phyloP scores from a whole-genome alignment of 257 asterid genomes.

The Mitragyna speciosa region DNA sequence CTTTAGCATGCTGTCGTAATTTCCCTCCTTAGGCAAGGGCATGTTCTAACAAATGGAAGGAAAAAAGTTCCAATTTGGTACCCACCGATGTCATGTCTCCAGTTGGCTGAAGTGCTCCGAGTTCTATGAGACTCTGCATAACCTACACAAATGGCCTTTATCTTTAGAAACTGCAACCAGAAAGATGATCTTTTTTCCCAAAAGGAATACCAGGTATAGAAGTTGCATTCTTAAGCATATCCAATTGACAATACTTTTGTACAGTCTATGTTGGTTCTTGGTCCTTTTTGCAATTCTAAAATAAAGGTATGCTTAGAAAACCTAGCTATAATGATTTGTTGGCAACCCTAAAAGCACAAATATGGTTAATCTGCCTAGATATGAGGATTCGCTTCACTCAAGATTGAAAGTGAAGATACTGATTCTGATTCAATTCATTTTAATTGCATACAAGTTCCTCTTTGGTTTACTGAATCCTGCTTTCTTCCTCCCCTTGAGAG shows the following conservation, averaged over 20 bases:
- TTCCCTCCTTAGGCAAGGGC: not conserved
- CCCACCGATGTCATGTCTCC: conserved; percentile 90
- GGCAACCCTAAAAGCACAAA: not conserved
- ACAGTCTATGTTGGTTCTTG: not conserved
- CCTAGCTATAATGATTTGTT: not conserved
- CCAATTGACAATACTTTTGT: not conserved
- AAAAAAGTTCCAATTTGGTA: not conserved
- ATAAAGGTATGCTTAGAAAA: not conserved
- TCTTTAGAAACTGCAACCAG: not conserved
- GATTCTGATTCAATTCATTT: too few relatives aligned
- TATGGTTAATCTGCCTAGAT: not conserved
- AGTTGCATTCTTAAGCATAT: not conserved
- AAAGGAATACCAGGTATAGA: not conserved
- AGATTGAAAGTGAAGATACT: not conserved
- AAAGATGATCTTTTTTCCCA: too few relatives aligned
- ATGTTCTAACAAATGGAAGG: too few relatives aligned
- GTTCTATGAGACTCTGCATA: conserved; percentile 80
- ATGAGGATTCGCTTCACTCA: not conserved
- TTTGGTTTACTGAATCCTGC: not conserved
- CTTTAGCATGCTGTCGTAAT: not conserved
- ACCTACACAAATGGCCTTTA: conserved; percentile 50
- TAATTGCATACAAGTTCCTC: not conserved
- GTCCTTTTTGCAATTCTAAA: not conserved
- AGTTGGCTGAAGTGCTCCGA: conserved; percentile 96
- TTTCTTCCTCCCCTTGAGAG: not conserved